Base-by-base conservation (phyloP, 2,329 filamentous ascomycete genomes). In the Phialophora macrospora region DNA sequence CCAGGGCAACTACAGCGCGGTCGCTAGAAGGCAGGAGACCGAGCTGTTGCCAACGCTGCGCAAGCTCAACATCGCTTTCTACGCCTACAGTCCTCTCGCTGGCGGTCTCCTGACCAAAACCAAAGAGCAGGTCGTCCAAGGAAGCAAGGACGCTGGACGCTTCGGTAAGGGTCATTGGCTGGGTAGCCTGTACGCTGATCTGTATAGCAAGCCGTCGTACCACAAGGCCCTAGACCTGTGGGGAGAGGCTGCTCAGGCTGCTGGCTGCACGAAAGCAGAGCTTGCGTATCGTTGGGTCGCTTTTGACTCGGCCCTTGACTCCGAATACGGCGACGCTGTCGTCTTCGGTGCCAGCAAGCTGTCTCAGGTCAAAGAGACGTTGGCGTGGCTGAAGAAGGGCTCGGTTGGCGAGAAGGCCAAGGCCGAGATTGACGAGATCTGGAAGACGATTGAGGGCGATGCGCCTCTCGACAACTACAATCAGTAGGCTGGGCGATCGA, bases 1-100 rank as follows among this genome's bases (percentile, higher is more conserved):
- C 56, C 79, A 81, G 56, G 78, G 78, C 28, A 72, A 75, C 7
- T 80, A 80, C 66, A 80, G 74, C 60, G 62, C 77, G 4, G 64
- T 79, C 4, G 73, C 74, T 11, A 77, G 79, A 5, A 41, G 41
- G 30, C 72, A 72, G 57, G 79, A 81, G 60, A 72, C 69, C 2
- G 67, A 70, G 7, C 69, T 80, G 2, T 70, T 79, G 11, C 79
- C 78, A 0, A 64, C 78, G 0, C 70, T 80, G 5, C 75, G 75
- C 17, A 68, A 74, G 4, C 73, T 78, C 62, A 64, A 66, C 28
- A 74, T 74, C 38, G 65, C 67, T 12, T 77, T 74, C 60, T 68
- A 69, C 63, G 72, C 70, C n/a, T 75, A 72, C 56, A 69, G 71
- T 32, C 69, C 73, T 1, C 70, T 75, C 7, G 74, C 73, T 12